Base-by-base conservation (phyloP, 768 basidiomycete species). In the Serendipita vermifera region DNA sequence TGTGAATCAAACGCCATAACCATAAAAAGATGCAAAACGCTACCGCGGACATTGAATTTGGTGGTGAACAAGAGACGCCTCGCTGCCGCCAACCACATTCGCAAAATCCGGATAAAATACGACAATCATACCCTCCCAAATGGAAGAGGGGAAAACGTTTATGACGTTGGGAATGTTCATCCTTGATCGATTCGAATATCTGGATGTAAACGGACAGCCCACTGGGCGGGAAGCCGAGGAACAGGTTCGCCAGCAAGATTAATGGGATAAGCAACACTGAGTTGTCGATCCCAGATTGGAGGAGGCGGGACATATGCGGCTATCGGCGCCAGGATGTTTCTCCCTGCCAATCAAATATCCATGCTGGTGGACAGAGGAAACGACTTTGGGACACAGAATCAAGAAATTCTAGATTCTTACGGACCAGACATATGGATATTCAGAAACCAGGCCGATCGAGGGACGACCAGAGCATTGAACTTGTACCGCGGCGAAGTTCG, bases 331-430 rank as follows among this genome's bases (percentile, higher is more conserved):
- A 77, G 91, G 43, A 79, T 92, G 35, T 38, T 38, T 38, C n/a
- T 3, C 3, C 31, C 39, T 26, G 38, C 32, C 20, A 3, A 38
- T 32, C 43, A 73, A 54, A 65, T 92, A 31, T 87, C 87, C 15
- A 90, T 91, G 87, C 77, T 94, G 55, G 70, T 96, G 39, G 90
- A 94, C 69, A 75, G 73, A 66, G 90, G 92, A 6, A 55, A 70
- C 51, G 89, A 93, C 66, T 92, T 90, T 64, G 82, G 86, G 22
- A 59, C 63, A 11, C 61, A 71, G 20, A 76, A 88, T 27, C 75
- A 82, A 64, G 61, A 70, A 15, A 70, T 70, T 53, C 73, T 91
- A 2, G 67, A 78, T 33, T 63, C 69, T 7, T 89, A 83, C 65
- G 90, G 90, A 1, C 40, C 68, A 31, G 79, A 81, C 43, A 84